A percentile compares a stretch with the other conserved stretches of the same genome.
These are phyloP conservation scores for Candida boleticola DNA, from an alignment of 805 yeast genomes.

Conservation along the genomic window DNA sequence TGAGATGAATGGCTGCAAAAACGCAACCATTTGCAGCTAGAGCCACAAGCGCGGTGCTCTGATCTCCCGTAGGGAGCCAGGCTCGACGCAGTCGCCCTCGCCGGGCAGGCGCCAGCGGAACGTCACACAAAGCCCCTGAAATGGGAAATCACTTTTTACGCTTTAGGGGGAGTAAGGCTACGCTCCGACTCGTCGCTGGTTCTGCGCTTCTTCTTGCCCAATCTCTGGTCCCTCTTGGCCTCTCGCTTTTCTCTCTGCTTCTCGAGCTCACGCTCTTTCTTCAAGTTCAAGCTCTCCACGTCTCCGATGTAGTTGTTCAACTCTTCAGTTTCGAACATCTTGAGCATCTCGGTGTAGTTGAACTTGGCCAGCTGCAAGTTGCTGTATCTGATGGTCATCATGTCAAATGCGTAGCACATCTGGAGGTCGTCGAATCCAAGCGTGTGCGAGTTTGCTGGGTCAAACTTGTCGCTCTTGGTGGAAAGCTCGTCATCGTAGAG, in stretches of 20 bases:
- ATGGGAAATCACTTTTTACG: too few relatives aligned
- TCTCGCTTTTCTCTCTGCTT: conserved; percentile 33
- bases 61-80: too few relatives aligned
- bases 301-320: conserved; percentile 9
- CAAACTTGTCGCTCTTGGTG: conserved; percentile 2
- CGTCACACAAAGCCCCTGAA: too few relatives aligned
- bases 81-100: too few relatives aligned
- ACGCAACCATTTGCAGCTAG: too few relatives aligned
- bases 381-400: conserved; percentile 31
- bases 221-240: conserved; percentile 31
- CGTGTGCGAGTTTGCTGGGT: conserved; percentile 2
- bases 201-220: conserved; percentile 21
- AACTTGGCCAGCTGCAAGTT: conserved; percentile 26
- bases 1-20: too few relatives aligned
- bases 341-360: conserved; percentile 22
- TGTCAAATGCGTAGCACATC: conserved; percentile 40
- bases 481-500: conserved; percentile 3
- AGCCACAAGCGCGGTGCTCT: too few relatives aligned
- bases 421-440: conserved; percentile 29
- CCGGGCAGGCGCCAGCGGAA: too few relatives aligned
- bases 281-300: conserved; percentile 10
- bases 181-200: conserved; percentile 12
- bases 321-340: conserved; percentile 24
- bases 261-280: conserved; percentile 21
- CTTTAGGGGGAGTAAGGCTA: too few relatives aligned